These are phyloP conservation scores for Ceratocystis harringtonii DNA, from an alignment of 2,329 filamentous ascomycete species.

Conservation along the genomic window DNA sequence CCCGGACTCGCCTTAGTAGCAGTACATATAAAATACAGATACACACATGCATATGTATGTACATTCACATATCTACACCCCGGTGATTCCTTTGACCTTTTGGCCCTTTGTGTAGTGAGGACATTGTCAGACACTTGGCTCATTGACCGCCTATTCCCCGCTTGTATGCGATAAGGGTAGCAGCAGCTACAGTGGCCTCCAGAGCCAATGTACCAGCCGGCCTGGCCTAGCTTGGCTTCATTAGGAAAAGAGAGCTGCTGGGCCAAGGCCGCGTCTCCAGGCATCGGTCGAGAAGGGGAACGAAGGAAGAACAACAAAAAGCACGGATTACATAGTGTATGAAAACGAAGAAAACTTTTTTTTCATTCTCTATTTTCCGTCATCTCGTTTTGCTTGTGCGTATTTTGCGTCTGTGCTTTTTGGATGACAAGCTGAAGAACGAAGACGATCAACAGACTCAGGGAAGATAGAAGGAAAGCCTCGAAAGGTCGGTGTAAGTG, in stretches of 20 bases:
- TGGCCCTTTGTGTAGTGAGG: too few species aligned
- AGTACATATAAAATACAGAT: background rate
- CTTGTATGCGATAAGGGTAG: too few species aligned
- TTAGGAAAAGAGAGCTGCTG: too few species aligned
- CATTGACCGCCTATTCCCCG: too few species aligned
- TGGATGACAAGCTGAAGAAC: background rate
- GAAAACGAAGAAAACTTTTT: background rate
- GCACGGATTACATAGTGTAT: background rate
- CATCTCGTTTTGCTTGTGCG: background rate
- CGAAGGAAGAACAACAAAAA: background rate
- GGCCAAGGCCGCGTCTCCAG: background rate
- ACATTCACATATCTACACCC: background rate
- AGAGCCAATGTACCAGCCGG: too few species aligned
- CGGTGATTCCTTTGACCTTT: too few species aligned
- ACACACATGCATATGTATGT: background rate
- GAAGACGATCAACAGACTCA: background rate
- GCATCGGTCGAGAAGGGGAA: background rate
- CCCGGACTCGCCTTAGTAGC: background rate
- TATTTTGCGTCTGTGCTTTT: background rate
- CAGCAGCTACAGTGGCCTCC: too few species aligned
- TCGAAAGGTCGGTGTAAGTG: background rate
- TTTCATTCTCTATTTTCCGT: background rate
- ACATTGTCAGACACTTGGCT: too few species aligned
- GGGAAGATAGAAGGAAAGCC: too few species aligned
- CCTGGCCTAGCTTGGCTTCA: too few species aligned